Conservation (phyloP, 768 basidiomycete species). For the Amyloporia xantha region DNA sequence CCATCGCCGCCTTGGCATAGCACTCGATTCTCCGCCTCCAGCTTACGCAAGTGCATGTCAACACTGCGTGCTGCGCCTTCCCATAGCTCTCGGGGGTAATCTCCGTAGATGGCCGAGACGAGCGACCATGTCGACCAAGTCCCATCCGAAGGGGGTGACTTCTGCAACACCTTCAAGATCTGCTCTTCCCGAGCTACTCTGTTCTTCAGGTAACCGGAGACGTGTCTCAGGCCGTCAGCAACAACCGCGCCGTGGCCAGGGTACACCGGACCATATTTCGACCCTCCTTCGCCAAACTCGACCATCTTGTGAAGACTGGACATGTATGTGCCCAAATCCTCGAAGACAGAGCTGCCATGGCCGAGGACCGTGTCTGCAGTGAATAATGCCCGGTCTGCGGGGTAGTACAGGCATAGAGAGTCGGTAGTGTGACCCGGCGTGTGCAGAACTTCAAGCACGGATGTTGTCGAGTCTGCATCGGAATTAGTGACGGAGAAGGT, state of each 20-base stretch:
- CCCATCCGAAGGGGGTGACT: slow-evolving; percentile 23
- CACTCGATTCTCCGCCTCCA: slow-evolving; percentile 59
- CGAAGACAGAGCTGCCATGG: slow-evolving; percentile 85
- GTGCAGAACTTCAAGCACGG: slow-evolving; percentile 60
- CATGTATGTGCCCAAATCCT: slow-evolving; percentile 71
- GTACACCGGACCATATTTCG: slow-evolving; percentile 57
- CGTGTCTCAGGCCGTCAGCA: slow-evolving; percentile 47
- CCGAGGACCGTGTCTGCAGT: slow-evolving; percentile 91
- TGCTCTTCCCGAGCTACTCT: slow-evolving; percentile 77
- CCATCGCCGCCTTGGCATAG: slow-evolving; percentile 43
- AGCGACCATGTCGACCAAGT: slow-evolving; percentile 61
- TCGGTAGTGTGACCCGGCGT: slow-evolving; percentile 91
- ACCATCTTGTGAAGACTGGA: slow-evolving; percentile 55
- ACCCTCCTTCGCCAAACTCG: slow-evolving; percentile 18
- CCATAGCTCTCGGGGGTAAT: slow-evolving; percentile 67
- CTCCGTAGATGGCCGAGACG: slow-evolving; percentile 60
- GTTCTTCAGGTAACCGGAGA: slow-evolving; percentile 73
- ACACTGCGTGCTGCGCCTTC: slow-evolving; percentile 65
- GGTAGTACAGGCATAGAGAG: slow-evolving; percentile 68
- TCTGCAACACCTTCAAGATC: slow-evolving; percentile 49
- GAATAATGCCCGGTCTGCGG: slow-evolving; percentile 69
- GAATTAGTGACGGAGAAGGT: slow-evolving; percentile 31
- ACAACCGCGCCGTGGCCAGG: slow-evolving; percentile 88
- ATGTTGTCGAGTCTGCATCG: slow-evolving; percentile 9
- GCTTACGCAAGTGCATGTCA: slow-evolving; percentile 65